Conservation (phyloP, 23 red algal genomes). For the Gracilariopsis chorda region DNA sequence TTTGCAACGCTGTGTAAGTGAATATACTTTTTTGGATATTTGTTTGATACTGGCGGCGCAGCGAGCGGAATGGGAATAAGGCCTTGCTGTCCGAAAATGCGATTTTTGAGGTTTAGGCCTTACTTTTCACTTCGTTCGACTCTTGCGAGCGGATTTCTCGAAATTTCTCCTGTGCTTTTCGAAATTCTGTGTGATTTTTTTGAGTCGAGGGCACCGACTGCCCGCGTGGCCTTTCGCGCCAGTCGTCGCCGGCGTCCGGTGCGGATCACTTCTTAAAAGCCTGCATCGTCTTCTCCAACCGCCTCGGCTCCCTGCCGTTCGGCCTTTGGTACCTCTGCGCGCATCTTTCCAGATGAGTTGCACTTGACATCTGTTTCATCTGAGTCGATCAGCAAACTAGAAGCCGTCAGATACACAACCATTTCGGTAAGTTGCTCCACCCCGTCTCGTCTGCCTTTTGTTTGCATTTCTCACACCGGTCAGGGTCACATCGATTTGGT, state of each 20-base stretch:
- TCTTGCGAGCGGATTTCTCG: neutral
- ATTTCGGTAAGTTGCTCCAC: too few relatives aligned
- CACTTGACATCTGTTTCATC: too few relatives aligned
- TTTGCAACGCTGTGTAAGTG: neutral
- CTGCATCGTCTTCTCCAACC: neutral
- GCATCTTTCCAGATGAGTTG: too few relatives aligned
- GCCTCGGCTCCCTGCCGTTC: too few relatives aligned
- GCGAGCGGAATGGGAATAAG: neutral
- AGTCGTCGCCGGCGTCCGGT: neutral
- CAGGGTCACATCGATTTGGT: neutral
- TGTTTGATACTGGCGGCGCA: neutral
- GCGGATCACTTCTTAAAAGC: neutral
- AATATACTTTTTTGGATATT: neutral
- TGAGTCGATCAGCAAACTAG: too few relatives aligned
- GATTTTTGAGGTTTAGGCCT: neutral
- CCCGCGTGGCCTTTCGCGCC: neutral
- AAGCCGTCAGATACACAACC: too few relatives aligned
- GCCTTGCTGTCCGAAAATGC: slow-evolving; percentile 3
- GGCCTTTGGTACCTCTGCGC: too few relatives aligned
- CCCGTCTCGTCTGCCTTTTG: too few relatives aligned
- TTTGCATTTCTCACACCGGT: neutral
- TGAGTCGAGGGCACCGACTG: too few relatives aligned
- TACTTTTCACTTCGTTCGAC: neutral
- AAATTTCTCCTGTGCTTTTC: neutral
- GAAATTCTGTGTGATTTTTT: too few relatives aligned